Conservation (phyloP, 2,329 filamentous ascomycete genomes). For the Colletotrichum graminicola region DNA sequence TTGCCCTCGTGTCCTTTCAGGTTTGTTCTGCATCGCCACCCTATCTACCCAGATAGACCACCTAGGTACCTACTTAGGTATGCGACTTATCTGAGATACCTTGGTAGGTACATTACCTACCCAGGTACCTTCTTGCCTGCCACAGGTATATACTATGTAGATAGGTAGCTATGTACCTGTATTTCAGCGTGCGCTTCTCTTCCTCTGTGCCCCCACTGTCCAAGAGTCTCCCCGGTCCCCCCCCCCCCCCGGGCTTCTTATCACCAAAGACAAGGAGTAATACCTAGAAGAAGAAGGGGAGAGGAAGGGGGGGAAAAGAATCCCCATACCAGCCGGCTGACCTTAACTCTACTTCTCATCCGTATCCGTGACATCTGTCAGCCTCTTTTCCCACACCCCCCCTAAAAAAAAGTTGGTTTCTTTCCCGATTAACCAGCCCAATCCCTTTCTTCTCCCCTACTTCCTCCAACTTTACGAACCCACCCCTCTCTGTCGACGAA, state of each 20-base stretch:
- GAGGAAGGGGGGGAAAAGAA: neutral
- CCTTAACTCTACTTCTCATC: constrained; percentile 18
- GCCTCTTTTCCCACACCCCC: constrained; percentile 26
- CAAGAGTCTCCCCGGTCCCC: neutral
- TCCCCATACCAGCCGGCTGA: constrained; percentile 8
- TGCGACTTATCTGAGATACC: too few relatives aligned
- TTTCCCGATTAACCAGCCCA: constrained; percentile 15
- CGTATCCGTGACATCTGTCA: constrained; percentile 40
- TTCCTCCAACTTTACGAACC: constrained; percentile 9
- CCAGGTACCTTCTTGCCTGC: too few relatives aligned
- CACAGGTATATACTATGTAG: too few relatives aligned
- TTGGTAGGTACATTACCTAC: too few relatives aligned
- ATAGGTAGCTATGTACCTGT: too few relatives aligned
- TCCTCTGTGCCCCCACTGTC: constrained; percentile 2
- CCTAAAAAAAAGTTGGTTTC: constrained; percentile 34
- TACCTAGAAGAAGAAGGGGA: neutral
- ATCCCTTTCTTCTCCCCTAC: constrained; percentile 22
- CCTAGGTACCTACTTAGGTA: too few relatives aligned
- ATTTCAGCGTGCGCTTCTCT: neutral
- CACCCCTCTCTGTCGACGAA: constrained; percentile 14
- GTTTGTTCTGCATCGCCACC: neutral
- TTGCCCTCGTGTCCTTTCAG: neutral
- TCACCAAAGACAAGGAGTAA: neutral
- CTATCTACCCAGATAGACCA: neutral
- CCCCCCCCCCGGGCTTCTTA: constrained; percentile 5